Evolutionary conservation across 495 filamentous ascomycete species (phyloP).

Genomic region (Pyrenula massariospora): DNA sequence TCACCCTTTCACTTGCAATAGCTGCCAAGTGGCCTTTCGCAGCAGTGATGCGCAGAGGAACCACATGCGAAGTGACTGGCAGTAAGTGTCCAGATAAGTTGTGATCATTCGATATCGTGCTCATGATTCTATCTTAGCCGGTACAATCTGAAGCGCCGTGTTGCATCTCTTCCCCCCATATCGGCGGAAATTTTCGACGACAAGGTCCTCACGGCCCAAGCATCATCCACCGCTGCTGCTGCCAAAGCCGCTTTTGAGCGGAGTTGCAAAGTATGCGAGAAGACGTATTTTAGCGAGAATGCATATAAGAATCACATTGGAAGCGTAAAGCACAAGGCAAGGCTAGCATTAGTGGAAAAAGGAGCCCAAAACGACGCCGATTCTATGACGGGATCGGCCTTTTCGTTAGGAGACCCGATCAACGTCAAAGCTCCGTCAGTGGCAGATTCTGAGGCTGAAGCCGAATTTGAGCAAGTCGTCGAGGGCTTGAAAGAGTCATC

Average conservation of each 20-base stretch:
- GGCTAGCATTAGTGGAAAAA: constrained; percentile 36
- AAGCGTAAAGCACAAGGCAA: constrained; percentile 80
- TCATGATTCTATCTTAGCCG: constrained; percentile 40
- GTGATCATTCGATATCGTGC: neutral
- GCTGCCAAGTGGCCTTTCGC: constrained; percentile 92
- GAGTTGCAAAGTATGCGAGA: constrained; percentile 69
- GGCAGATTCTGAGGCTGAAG: constrained; percentile 51
- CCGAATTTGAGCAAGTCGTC: constrained; percentile 66
- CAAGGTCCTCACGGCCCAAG: constrained; percentile 89
- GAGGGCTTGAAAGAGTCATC: constrained; percentile 63
- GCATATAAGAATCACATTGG: constrained; percentile 86
- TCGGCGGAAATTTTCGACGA: constrained; percentile 90
- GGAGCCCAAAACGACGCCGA: constrained; percentile 51
- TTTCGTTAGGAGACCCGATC: constrained; percentile 77
- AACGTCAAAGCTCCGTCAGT: constrained; percentile 22
- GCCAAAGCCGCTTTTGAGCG: constrained; percentile 85
- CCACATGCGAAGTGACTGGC: constrained; percentile 97
- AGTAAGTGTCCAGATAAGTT: constrained; percentile 71
- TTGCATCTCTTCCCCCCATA: constrained; percentile 83
- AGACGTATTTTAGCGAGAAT: constrained; percentile 92
- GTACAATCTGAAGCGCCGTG: constrained; percentile 93
- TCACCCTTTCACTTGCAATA: constrained; percentile 63
- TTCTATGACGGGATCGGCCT: constrained; percentile 83
- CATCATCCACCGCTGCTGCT: constrained; percentile 67
- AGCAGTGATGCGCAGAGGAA: constrained; percentile 83